phyloP scores from a whole-genome alignment of 306 rosid species.

The Mimosa pudica region DNA sequence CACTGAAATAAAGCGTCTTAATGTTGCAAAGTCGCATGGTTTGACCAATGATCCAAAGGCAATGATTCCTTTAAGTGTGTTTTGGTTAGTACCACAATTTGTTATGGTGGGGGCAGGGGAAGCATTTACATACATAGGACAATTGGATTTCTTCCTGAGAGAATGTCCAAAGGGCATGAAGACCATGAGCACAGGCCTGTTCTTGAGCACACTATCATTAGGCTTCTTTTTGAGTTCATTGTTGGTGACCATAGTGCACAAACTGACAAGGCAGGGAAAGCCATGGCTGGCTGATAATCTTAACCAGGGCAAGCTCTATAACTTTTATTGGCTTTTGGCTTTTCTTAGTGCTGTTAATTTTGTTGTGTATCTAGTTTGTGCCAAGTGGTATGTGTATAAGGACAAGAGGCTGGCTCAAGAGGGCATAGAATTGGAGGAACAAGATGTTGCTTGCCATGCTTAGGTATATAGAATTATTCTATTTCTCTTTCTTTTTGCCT shows the following conservation, averaged over 20 bases:
- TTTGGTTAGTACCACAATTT: conserved; percentile 81
- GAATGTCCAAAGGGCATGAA: conserved; percentile 95
- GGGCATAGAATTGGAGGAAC: conserved; percentile 67
- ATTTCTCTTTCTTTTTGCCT: background rate
- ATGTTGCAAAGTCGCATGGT: conserved; percentile 42
- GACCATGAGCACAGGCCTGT: conserved; percentile 88
- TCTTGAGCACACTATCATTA: conserved; percentile 75
- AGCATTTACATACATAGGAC: conserved; percentile 84
- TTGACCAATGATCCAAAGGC: conserved; percentile 35
- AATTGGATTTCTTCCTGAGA: conserved; percentile 72
- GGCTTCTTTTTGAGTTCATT: conserved; percentile 79
- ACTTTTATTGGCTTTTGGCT: conserved; percentile 87
- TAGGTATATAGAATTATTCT: too few relatives aligned
- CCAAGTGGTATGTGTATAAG: conserved; percentile 90
- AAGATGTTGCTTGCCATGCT: conserved; percentile 42
- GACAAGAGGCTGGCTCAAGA: conserved; percentile 66
- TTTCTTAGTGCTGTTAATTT: conserved; percentile 68
- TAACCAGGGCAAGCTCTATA: conserved; percentile 72
- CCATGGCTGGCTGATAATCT: conserved; percentile 89
- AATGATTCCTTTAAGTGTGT: conserved; percentile 57
- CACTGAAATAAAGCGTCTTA: conserved; percentile 54
- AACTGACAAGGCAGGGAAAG: conserved; percentile 50
- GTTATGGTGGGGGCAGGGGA: conserved; percentile 81
- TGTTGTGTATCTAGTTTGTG: conserved; percentile 57
- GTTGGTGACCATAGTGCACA: conserved; percentile 69